Evolutionary conservation across 306 rosid species (phyloP).

Genomic region (Echinosophora koreensis): DNA sequence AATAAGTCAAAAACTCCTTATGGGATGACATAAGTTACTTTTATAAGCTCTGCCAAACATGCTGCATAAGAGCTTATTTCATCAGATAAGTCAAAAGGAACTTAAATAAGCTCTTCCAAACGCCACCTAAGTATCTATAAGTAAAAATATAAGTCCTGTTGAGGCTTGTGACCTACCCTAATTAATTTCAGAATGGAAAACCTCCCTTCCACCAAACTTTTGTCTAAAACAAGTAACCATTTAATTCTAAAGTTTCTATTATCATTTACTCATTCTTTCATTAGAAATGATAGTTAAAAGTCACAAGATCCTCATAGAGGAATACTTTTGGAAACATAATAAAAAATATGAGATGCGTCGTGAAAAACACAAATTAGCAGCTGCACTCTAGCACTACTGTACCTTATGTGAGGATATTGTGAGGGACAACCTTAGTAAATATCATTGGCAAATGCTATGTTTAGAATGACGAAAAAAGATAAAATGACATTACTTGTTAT

Average conservation of each 20-base stretch:
- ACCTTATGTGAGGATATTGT: background rate
- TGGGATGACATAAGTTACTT: too few species aligned
- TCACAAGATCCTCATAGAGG: background rate
- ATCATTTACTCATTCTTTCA: background rate
- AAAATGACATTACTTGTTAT: too few species aligned
- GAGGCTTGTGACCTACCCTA: background rate
- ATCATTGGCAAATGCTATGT: background rate
- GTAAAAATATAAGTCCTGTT: too few species aligned
- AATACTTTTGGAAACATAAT: background rate
- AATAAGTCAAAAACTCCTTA: too few species aligned
- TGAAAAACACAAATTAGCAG: background rate
- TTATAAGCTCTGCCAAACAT: too few species aligned
- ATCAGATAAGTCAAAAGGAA: too few species aligned
- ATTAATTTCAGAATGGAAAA: background rate
- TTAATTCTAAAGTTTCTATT: background rate
- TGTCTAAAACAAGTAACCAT: background rate
- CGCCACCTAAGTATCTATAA: background rate
- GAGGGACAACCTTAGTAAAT: background rate
- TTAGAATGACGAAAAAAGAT: too few species aligned
- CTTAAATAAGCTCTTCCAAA: too few species aligned
- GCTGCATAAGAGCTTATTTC: too few species aligned
- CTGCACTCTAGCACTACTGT: background rate
- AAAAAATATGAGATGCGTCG: background rate
- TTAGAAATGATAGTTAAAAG: background rate
- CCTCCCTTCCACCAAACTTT: background rate